A percentile compares a stretch with the other conserved stretches of the same genome.
These are phyloP conservation scores for Hansenula anomala DNA, from an alignment of 1,139 yeast genomes.

Conservation along the genomic window DNA sequence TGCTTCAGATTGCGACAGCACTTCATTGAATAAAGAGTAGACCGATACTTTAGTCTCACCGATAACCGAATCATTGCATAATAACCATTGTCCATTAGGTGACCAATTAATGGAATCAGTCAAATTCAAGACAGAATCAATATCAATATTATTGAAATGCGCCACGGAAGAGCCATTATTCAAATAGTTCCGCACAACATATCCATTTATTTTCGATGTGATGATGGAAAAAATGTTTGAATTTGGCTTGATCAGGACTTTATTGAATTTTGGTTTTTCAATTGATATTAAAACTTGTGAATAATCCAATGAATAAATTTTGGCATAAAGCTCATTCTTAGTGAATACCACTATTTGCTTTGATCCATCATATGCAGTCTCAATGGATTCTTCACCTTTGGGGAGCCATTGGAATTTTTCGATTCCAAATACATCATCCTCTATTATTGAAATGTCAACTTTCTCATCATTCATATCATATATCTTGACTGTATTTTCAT, in stretches of 20 bases:
- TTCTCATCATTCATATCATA: constrained; percentile 11
- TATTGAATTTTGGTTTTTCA: constrained; percentile 10
- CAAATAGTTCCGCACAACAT: neutral
- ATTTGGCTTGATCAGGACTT: constrained; percentile 1
- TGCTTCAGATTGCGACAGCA: too few relatives aligned
- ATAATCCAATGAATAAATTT: constrained; percentile 14
- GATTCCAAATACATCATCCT: constrained; percentile 15
- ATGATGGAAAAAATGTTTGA: neutral
- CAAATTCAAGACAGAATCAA: neutral
- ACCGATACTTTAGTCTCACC: constrained; percentile 4
- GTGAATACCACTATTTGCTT: constrained; percentile 14
- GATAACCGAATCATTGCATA: constrained; percentile 1
- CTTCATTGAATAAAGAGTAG: constrained; percentile 12
- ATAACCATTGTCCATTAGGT: constrained; percentile 3
- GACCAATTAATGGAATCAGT: constrained; percentile 1
- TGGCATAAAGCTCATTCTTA: constrained; percentile 6
- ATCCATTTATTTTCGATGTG: neutral
- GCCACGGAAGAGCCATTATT: neutral
- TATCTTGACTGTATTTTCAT: constrained; percentile 5
- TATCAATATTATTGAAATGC: neutral
- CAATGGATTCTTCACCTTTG: constrained; percentile 1
- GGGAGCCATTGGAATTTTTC: constrained; percentile 15
- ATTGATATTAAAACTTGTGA: constrained; percentile 5
- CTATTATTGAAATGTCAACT: constrained; percentile 11
- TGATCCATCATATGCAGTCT: constrained; percentile 14